phyloP scores from a whole-genome alignment of 164 flowering plant species.

The Cinnamomum chago region DNA sequence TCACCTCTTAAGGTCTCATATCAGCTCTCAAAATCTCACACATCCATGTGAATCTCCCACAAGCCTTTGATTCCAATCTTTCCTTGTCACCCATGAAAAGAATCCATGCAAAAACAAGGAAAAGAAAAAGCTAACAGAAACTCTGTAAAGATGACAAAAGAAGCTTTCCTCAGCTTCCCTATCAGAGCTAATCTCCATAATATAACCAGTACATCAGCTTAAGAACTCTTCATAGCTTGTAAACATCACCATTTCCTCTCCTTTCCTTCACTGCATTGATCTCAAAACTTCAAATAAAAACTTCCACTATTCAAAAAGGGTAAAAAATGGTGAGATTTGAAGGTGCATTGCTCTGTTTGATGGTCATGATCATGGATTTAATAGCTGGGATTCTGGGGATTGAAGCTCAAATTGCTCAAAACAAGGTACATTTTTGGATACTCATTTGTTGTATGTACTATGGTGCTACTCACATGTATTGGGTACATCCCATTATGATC shows the following conservation, averaged over 20 bases:
- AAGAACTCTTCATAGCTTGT: background rate
- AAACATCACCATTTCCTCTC: background rate
- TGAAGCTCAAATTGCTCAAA: slow-evolving; percentile 73
- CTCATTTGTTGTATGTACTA: too few species aligned
- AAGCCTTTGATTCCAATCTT: slow-evolving; percentile 35
- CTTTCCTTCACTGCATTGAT: background rate
- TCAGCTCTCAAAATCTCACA: too few species aligned
- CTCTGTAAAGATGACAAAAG: background rate
- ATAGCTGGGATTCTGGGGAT: slow-evolving; percentile 84
- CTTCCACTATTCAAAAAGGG: background rate
- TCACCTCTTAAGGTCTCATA: too few species aligned
- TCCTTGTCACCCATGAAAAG: slow-evolving; percentile 59
- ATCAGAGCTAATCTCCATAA: background rate
- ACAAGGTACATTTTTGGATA: slow-evolving; percentile 47
- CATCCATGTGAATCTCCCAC: background rate
- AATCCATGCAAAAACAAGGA: slow-evolving; percentile 25
- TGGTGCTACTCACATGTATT: too few species aligned
- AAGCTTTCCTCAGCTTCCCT: background rate
- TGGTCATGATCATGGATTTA: slow-evolving; percentile 60
- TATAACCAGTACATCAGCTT: too few species aligned
- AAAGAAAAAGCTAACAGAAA: slow-evolving; percentile 33
- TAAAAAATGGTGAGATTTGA: slow-evolving; percentile 33
- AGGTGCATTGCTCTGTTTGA: slow-evolving; percentile 43
- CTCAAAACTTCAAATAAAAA: background rate
- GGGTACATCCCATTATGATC: too few species aligned